Evolutionary conservation across 805 yeast species (phyloP).

Genomic region (Lipomyces spencermartinsiae): DNA sequence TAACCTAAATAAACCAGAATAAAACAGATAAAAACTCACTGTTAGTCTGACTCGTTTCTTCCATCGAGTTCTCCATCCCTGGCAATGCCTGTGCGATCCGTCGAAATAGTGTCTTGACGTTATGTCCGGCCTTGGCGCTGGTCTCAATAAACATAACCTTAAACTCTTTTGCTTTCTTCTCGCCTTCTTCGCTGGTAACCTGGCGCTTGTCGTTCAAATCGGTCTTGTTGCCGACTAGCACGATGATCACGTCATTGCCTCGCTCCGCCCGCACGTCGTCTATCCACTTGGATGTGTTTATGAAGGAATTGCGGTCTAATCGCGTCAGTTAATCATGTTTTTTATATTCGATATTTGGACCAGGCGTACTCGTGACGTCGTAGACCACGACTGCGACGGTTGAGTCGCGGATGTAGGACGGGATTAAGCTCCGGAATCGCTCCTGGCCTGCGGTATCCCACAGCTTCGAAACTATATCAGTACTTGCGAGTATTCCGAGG

Average conservation of each 20-base stretch:
- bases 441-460: constrained; percentile 96
- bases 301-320: constrained; percentile 67
- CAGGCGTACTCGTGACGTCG: constrained; percentile 76
- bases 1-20: not conserved
- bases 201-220: constrained; percentile 84
- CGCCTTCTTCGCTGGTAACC: constrained; percentile 89
- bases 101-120: constrained; percentile 87
- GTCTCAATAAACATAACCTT: constrained; percentile 90
- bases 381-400: constrained; percentile 97
- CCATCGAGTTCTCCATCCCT: constrained; percentile 60
- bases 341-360: constrained; percentile 87
- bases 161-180: constrained; percentile 70
- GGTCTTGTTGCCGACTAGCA: constrained; percentile 90
- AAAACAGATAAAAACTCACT: constrained; percentile 18
- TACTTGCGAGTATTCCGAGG: not conserved
- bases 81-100: constrained; percentile 91
- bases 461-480: constrained; percentile 46
- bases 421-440: constrained; percentile 90
- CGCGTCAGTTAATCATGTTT: constrained; percentile 66
- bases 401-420: constrained; percentile 93
- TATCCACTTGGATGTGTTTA: constrained; percentile 86
- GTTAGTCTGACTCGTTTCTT: constrained; percentile 32
- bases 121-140: constrained; percentile 92
- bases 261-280: constrained; percentile 94
- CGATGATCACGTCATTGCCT: constrained; percentile 85